These are phyloP conservation scores for Hanseniaspora meyeri DNA, from an alignment of 805 yeast genomes.

Conservation along the genomic window DNA sequence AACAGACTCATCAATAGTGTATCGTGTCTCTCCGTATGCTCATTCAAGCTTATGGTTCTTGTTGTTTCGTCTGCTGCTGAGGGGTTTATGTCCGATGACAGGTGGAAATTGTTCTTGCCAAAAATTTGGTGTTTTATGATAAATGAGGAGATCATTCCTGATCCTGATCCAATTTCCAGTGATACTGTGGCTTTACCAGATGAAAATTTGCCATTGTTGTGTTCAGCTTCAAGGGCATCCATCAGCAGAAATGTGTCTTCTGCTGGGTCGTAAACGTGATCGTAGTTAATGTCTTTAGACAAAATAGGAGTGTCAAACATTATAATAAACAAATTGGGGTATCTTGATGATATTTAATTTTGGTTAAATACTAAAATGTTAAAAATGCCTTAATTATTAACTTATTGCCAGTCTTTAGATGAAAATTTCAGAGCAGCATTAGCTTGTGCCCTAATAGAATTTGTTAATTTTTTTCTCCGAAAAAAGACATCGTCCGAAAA, in stretches of 20 bases:
- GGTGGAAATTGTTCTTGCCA: conserved; percentile 32
- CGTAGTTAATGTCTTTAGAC: conserved; percentile 37
- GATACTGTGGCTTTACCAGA: conserved; percentile 40
- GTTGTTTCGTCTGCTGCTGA: conserved; percentile 51
- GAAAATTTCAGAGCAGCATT: too few relatives aligned
- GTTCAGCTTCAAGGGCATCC: conserved; percentile 63
- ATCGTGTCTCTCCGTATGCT: conserved; percentile 29
- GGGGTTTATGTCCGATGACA: conserved; percentile 74
- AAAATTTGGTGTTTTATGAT: conserved; percentile 41
- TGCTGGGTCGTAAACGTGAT: conserved; percentile 84
- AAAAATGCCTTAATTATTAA: too few relatives aligned
- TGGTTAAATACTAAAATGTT: too few relatives aligned
- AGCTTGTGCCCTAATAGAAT: too few relatives aligned
- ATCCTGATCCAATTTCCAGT: conserved; percentile 81
- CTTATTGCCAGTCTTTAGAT: too few relatives aligned
- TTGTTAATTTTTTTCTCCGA: too few relatives aligned
- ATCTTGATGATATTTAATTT: too few relatives aligned
- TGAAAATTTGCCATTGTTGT: conserved; percentile 12
- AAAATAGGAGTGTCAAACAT: conserved; percentile 11
- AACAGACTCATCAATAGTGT: conserved; percentile 48
- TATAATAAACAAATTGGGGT: neutral
- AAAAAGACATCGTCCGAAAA: too few relatives aligned
- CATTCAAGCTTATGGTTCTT: conserved; percentile 29
- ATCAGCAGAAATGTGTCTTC: conserved; percentile 81
- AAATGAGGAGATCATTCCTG: conserved; percentile 80